These are phyloP conservation scores for Rhizomucor pusillus DNA, from an alignment of 371 early-diverging fungal species.

Conservation along the genomic window DNA sequence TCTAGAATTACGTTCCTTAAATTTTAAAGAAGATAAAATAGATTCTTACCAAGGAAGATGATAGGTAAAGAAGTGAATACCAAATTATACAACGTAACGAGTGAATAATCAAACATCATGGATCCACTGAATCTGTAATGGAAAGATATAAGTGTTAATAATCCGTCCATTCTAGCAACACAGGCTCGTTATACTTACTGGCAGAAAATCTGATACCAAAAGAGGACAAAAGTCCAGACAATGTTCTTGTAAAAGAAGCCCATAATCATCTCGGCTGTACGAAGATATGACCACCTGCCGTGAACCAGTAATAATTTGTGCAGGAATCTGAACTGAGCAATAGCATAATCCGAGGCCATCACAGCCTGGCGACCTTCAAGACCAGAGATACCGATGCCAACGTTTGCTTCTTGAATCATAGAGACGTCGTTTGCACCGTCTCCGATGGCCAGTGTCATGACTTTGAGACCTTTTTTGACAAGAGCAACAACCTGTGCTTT, in stretches of 20 bases:
- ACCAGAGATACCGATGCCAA: constrained; percentile 93
- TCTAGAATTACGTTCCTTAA: background rate
- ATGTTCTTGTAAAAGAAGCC: constrained; percentile 82
- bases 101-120: constrained; percentile 77
- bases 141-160: background rate
- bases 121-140: constrained; percentile 37
- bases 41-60: constrained; percentile 43
- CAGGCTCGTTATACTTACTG: constrained; percentile 40
- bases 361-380: constrained; percentile 92
- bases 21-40: background rate
- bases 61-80: constrained; percentile 74
- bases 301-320: constrained; percentile 76
- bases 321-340: constrained; percentile 81
- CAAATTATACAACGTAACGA: constrained; percentile 73
- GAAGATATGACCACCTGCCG: constrained; percentile 83
- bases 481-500: constrained; percentile 80
- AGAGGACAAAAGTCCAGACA: constrained; percentile 74
- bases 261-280: constrained; percentile 74
- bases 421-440: constrained; percentile 95
- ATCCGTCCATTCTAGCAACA: background rate
- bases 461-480: constrained; percentile 57
- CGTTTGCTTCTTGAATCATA: constrained; percentile 91
- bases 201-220: constrained; percentile 81
- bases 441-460: constrained; percentile 82
- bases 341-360: constrained; percentile 87